Conservation (phyloP, 2,329 filamentous ascomycete species). For the Chaetomium strumarium region DNA sequence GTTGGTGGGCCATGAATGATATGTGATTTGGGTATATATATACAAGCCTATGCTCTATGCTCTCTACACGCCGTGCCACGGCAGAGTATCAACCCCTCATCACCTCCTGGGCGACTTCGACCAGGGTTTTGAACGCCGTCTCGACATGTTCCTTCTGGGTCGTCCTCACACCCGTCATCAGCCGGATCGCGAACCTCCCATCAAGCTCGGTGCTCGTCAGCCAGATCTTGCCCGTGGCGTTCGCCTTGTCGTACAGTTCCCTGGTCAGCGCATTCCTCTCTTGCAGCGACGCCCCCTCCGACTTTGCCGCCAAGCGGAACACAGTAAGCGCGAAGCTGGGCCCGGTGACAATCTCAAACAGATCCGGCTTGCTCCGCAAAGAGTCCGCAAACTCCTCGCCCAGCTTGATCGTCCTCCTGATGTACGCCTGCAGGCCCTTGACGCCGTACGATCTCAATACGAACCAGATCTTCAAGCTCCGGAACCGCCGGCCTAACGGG, state of each 20-base stretch:
- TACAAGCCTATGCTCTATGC: background rate
- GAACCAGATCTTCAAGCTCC: slow-evolving; percentile 91
- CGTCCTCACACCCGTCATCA: slow-evolving; percentile 66
- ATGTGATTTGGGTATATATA: background rate
- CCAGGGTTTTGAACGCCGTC: slow-evolving; percentile 67
- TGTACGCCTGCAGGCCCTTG: slow-evolving; percentile 65
- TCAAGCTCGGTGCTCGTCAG: slow-evolving; percentile 71
- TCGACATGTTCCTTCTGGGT: slow-evolving; percentile 68
- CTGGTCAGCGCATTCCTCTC: slow-evolving; percentile 64
- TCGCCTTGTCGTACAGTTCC: slow-evolving; percentile 68
- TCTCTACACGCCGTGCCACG: background rate
- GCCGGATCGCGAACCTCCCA: slow-evolving; percentile 70
- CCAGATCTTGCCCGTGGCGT: slow-evolving; percentile 70
- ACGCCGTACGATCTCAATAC: slow-evolving; percentile 74
- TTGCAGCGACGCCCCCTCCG: slow-evolving; percentile 31
- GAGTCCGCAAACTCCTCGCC: slow-evolving; percentile 65
- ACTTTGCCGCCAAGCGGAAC: slow-evolving; percentile 53
- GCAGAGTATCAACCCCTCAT: slow-evolving; percentile 23
- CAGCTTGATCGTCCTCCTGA: slow-evolving; percentile 61
- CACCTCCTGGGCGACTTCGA: slow-evolving; percentile 55
- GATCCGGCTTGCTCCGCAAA: slow-evolving; percentile 53
- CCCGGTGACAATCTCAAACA: slow-evolving; percentile 70
- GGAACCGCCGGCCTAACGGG: slow-evolving; percentile 81
- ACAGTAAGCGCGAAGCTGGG: slow-evolving; percentile 77
- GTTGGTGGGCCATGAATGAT: background rate